Base-by-base conservation (phyloP, 1,139 yeast species). In the Diutina ranongensis region DNA sequence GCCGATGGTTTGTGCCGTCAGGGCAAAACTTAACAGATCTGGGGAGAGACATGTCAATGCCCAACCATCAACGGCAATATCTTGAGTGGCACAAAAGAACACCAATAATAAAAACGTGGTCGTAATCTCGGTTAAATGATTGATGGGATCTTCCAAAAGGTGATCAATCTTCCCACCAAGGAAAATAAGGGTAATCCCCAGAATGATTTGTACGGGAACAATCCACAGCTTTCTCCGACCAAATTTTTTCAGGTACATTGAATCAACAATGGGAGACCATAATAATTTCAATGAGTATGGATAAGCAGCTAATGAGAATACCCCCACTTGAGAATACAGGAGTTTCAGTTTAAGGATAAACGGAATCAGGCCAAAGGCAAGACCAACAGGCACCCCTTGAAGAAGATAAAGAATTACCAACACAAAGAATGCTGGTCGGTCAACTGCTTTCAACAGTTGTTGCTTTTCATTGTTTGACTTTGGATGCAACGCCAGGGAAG, bases 31-130 rank as follows among this genome's bases (percentile, higher is more conserved):
- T 49, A 92, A 68, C 19, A 94, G 84, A 40, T 78, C 78, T 21
- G 80, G 80, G 16, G 89, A 79, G 46, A 92, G 68, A 46, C 92
- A 78, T 1, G 97, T 92, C 57, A 92, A 67, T 0, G 97, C 97
- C 98, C 98, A 92, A 5, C 98, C 98, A 63, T 92, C 99, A 15
- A 92, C 98, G 1, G 98, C 97, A 47, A 92, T 92, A 60, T 92
- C 99, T 61, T 92, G 98, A 0, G 99, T 92, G 2, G 98, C 97
- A 65, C 97, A 89, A 49, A 92, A 70, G 49, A 92, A 77, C 40
- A 92, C 92, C 49, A 94, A 65, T 19, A 78, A 52, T 55, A 89
- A 85, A 63, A 92, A 92, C 48, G 78, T 72, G 21, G 65, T 46
- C 0, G 89, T 81, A 50, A 87, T 76, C 10, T 60, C 58, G 3